Base-by-base conservation (phyloP, 169 alveolate genomes). In the Cryptosporidium muris region DNA sequence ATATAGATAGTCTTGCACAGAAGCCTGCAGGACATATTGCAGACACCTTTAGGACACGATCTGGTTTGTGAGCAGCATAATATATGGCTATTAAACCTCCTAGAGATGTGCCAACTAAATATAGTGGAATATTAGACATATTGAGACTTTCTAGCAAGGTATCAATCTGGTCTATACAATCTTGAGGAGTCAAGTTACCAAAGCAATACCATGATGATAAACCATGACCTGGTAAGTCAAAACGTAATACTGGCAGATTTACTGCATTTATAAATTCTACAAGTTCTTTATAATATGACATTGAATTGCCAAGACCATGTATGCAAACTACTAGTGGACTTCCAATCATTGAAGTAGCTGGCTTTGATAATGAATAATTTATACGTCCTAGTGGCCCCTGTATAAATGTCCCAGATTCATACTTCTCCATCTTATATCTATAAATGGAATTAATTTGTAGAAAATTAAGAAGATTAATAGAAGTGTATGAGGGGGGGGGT, bases 221-320 rank as follows among this genome's bases (percentile, higher is more conserved):
- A 9, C 85, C 85, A 42, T 74, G 85, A 3, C 85, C 85, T n/a
- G 85, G 85, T 68, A 74, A 58, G 60, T 74, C 85, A 40, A 74
- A 58, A 36, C 67, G 54, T 49, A 74, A 60, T 42, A 74, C 85
- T 74, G 85, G 68, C 11, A 74, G 60, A 1, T 51, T 63, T 58
- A 56, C 8, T 60, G 36, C 60, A 47, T 58, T 8, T 34, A 66
- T 45, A 12, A 16, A 54, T 12, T 38, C 40, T 14, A 58, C 85
- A 12, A 74, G 48, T 14, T 34, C n/a, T 25, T 74, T 58, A 58
- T 45, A 74, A 1, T 60, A 56, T 2, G 85, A 74, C 9, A 74
- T 43, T 14, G 85, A 74, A 51, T 68, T 62, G 2, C 43, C 5
- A 37, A 74, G 47, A 2, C 85, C 85, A 60, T 74, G 85, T n/a